Conservation (phyloP, 352 stramenopile species). For the Phytophthora rubi region DNA sequence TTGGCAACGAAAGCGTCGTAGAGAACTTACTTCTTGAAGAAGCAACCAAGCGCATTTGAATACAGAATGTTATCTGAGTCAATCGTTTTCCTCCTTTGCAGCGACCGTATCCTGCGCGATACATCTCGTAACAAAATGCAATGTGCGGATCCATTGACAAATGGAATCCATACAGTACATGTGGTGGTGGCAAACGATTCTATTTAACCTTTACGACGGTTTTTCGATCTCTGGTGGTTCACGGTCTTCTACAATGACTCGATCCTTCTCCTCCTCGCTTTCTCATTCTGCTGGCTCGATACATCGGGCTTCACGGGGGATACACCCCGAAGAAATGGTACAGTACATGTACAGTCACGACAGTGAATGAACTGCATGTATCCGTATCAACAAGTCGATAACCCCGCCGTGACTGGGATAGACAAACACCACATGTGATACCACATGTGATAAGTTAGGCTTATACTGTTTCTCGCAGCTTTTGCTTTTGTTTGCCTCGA, state of each 20-base stretch:
- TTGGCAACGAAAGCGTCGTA: constrained; percentile 24
- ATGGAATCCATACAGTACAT: no score
- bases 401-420: background rate
- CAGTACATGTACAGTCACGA: no score
- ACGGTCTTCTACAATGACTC: no score
- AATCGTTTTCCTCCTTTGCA: background rate
- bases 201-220: no score
- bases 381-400: no score
- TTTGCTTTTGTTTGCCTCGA: background rate
- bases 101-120: background rate
- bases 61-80: background rate
- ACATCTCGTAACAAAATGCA: background rate
- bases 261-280: no score
- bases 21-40: constrained; percentile 35
- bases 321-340: no score
- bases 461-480: background rate
- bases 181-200: no score
- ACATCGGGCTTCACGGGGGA: no score
- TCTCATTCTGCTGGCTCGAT: no score
- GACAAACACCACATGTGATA: background rate
- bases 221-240: no score
- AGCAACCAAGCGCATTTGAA: constrained; percentile 5
- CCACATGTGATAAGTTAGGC: background rate
- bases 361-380: background rate
- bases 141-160: no score